These are phyloP conservation scores for Erigeron philadelphicus DNA, from an alignment of 140 eudicot genomes.

Conservation along the genomic window DNA sequence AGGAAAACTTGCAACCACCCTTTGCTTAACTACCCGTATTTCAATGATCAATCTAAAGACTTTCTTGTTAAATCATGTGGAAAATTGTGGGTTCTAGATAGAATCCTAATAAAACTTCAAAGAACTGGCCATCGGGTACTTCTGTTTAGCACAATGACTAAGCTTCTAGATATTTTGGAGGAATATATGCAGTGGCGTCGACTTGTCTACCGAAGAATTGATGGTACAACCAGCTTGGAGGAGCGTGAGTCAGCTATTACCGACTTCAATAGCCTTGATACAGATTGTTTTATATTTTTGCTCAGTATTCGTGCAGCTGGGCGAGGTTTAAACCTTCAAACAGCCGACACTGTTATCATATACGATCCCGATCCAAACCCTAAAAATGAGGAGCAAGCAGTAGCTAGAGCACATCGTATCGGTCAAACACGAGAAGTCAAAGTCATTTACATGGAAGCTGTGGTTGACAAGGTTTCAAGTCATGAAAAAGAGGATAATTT, in stretches of 20 bases:
- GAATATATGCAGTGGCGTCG: slow-evolving; percentile 96
- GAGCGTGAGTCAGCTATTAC: slow-evolving; percentile 98
- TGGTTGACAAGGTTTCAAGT: slow-evolving; percentile 79
- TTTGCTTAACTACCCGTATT: slow-evolving; percentile 77
- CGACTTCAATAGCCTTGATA: slow-evolving; percentile 72
- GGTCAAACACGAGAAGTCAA: slow-evolving; percentile 96
- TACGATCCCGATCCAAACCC: slow-evolving; percentile 99
- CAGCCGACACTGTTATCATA: slow-evolving; percentile 94
- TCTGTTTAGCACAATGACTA: slow-evolving; percentile 95
- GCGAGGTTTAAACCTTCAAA: slow-evolving; percentile 85
- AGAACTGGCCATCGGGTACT: slow-evolving; percentile 88
- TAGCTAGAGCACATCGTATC: slow-evolving; percentile 96
- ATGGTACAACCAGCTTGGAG: slow-evolving; percentile 92
- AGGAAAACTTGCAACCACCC: slow-evolving; percentile 97
- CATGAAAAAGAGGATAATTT: slow-evolving; percentile 82
- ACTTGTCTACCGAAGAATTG: slow-evolving; percentile 85
- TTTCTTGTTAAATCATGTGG: slow-evolving; percentile 94
- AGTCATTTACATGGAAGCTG: slow-evolving; percentile 95
- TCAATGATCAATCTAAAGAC: slow-evolving; percentile 70
- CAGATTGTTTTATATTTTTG: slow-evolving; percentile 89
- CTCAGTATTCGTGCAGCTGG: slow-evolving; percentile 98
- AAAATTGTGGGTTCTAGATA: slow-evolving; percentile 73
- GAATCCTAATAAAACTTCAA: slow-evolving; percentile 79
- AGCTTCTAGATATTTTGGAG: slow-evolving; percentile 79
- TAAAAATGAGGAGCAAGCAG: slow-evolving; percentile 96